Evolutionary conservation across 73 alveolate species (phyloP).

Genomic region (Stentor roeselii): DNA sequence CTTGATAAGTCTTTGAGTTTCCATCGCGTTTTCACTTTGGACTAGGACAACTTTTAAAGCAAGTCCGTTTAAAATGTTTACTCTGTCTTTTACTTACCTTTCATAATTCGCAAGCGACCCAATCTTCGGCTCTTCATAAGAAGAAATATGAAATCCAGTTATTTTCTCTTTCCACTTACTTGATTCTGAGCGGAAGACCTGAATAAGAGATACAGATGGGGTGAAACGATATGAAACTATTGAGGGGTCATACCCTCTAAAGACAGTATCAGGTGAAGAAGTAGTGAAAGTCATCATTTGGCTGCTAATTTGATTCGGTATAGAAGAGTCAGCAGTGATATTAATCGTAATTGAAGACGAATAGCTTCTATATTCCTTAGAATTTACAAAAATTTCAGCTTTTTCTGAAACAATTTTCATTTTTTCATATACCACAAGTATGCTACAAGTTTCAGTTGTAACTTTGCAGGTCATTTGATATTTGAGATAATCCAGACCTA

Average conservation of each 20-base stretch:
- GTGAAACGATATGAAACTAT: background rate
- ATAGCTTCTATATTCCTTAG: background rate
- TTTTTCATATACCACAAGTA: too few relatives aligned
- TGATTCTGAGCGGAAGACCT: background rate
- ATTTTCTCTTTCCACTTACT: background rate
- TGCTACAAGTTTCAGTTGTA: background rate
- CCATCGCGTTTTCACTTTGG: too few relatives aligned
- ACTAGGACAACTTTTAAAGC: too few relatives aligned
- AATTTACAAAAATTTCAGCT: background rate
- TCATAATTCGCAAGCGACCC: background rate
- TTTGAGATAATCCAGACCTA: background rate
- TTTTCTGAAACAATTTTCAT: background rate
- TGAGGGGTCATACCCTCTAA: background rate
- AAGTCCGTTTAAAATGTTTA: too few relatives aligned
- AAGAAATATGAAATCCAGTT: too few relatives aligned
- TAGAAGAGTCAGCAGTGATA: background rate
- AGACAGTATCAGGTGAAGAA: background rate
- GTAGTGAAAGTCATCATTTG: background rate
- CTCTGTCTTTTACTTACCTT: too few relatives aligned
- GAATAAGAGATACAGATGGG: too few relatives aligned
- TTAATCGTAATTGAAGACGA: background rate
- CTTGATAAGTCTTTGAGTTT: too few relatives aligned
- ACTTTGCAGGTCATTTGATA: background rate
- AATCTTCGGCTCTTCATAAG: too few relatives aligned
- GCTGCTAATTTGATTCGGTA: background rate